Conservation (phyloP, 2,329 filamentous ascomycete species). For the Aspergillus amoenus region DNA sequence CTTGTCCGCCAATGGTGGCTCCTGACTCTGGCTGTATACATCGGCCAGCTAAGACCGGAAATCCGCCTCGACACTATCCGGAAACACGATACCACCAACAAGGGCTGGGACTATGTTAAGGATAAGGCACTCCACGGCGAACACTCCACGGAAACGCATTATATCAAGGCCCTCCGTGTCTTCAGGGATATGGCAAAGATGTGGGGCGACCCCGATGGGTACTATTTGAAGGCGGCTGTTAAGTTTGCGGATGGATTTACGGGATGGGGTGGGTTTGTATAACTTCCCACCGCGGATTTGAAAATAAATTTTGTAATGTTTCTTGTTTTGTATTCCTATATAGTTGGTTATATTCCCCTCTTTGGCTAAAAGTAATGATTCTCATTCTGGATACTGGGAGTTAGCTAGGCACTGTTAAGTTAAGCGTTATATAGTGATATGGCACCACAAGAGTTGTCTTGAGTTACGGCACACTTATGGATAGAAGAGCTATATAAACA, state of each 20-base stretch:
- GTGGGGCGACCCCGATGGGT: conserved; percentile 46
- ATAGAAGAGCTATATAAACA: too few relatives aligned
- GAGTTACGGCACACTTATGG: too few relatives aligned
- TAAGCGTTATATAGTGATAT: too few relatives aligned
- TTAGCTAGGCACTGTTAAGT: too few relatives aligned
- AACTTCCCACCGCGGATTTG: neutral
- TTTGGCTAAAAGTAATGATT: neutral
- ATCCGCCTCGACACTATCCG: conserved; percentile 67
- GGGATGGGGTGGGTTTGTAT: conserved; percentile 63
- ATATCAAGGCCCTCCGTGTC: conserved; percentile 77
- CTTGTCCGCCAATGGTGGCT: conserved; percentile 90
- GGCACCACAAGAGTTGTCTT: too few relatives aligned
- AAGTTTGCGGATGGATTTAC: conserved; percentile 53
- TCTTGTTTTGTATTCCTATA: neutral
- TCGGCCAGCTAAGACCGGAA: conserved; percentile 70
- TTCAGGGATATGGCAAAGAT: conserved; percentile 33
- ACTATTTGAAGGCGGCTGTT: conserved; percentile 51
- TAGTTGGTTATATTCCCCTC: neutral
- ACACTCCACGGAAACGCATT: conserved; percentile 74
- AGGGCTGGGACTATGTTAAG: conserved; percentile 75
- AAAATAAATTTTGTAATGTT: neutral
- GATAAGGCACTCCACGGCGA: conserved; percentile 67
- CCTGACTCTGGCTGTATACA: conserved; percentile 73
- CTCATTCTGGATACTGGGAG: neutral
- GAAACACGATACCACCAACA: conserved; percentile 59